phyloP scores from a whole-genome alignment of 1,284 basidiomycete genomes.

The Papiliotrema nemorosa region DNA sequence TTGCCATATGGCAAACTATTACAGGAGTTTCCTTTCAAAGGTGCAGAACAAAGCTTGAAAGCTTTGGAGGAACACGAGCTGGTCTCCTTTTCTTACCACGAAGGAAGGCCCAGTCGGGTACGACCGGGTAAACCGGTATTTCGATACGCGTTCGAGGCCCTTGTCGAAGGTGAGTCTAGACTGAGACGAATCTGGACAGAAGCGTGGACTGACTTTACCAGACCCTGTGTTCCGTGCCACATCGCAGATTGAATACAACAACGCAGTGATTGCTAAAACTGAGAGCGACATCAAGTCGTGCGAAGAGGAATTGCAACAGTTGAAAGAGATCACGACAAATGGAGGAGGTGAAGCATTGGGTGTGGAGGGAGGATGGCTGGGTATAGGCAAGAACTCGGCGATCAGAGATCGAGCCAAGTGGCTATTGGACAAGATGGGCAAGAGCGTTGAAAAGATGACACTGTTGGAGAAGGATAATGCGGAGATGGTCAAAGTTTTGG shows the following conservation, averaged over 20 bases:
- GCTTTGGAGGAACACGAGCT: conserved; percentile 87
- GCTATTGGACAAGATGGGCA: conserved; percentile 70
- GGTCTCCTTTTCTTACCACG: conserved; percentile 70
- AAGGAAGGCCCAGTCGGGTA: conserved; percentile 80
- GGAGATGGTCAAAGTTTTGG: conserved; percentile 62
- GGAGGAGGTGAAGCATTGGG: conserved; percentile 41
- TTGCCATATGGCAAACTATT: conserved; percentile 78
- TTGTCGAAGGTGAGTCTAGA: conserved; percentile 68
- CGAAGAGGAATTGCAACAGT: conserved; percentile 68
- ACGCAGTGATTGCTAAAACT: conserved; percentile 63
- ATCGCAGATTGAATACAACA: conserved; percentile 76
- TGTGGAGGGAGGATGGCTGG: conserved; percentile 21
- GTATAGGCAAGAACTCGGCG: conserved; percentile 54
- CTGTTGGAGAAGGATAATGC: conserved; percentile 64
- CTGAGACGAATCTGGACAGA: too few species aligned
- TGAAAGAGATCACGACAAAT: conserved; percentile 59
- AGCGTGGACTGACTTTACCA: conserved; percentile 28
- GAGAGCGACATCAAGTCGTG: conserved; percentile 66
- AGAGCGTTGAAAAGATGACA: conserved; percentile 64
- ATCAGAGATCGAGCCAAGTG: conserved; percentile 64
- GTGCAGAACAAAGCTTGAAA: conserved; percentile 74
- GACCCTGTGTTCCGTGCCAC: conserved; percentile 77
- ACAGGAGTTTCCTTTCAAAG: conserved; percentile 85
- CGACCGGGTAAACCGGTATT: conserved; percentile 87
- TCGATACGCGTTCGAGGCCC: conserved; percentile 73